Evolutionary conservation across 2,329 filamentous ascomycete genomes (phyloP), one percentile per base, ranked within the genome.

Genomic region (Fusarium temperatum): DNA sequence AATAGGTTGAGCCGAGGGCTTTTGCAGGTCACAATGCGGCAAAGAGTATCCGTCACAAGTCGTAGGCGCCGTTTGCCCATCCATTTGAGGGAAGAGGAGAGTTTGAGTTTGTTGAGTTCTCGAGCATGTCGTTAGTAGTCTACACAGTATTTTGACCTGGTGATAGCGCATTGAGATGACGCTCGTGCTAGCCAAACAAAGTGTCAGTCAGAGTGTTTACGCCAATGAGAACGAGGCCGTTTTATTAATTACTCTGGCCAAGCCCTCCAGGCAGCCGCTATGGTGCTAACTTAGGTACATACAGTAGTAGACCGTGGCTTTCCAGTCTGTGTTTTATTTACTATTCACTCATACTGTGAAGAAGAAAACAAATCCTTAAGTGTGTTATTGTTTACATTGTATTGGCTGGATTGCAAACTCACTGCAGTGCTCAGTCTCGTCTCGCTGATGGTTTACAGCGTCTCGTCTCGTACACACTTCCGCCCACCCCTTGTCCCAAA

Each of bases 1-100:
- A 35, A 66, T 57, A 68, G 51, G 44, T 63, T 47, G 48, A 61
- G 65, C 65, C 65, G 70, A 66, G 63, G 54, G 73, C 64, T 63
- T 71, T 77, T 78, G 63, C 73, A 78, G 66, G 73, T 73, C 67
- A 77, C 75, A 75, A 51, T 63, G 22, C 57, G 55, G 61, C 61
- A 55, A 61, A 66, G 42, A 67, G 61, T 24, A 59, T 66, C 53
- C 62, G 59, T 63, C 63, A 60, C 32, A 48, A 20, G 28, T 22
- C 57, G 55, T 63, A 76, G 59, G 73, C 76, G 62, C 75, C 68
- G 54, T 61, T 57, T 72, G 62, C 70, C 74, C 71, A 59, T 73
- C 73, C 68, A 22, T 48, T 55, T 59, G 36, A 30, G 50, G 50
- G 42, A 72, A 39, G 47, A 59, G 50, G 59, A 74, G 57, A 72